Base-by-base conservation (phyloP, 257 asterid species). In the Solanum okadae region DNA sequence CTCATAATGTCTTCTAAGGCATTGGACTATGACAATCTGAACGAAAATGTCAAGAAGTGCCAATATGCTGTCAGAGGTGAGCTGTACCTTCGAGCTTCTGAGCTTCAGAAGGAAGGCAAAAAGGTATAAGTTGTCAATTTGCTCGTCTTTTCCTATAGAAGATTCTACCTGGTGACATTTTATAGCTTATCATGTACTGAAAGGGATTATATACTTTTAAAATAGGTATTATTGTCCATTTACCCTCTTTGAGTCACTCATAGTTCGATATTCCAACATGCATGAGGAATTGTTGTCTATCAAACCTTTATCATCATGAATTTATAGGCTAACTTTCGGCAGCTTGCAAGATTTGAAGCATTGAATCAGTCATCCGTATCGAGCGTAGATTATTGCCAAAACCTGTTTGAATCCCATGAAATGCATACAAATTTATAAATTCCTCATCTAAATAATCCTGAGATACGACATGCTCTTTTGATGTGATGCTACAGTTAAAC, bases 31-130 rank as follows among this genome's bases (percentile, higher is more conserved):
- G 99, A 98, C 73, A 96, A 96, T 87, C 89, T 98, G 97, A 98
- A 96, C 71, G 98, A 96, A 90, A 98, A 98, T 88, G 97, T 98
- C 70, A 96, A 98, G 96, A 96, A 93, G 91, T 95, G 98, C 79
- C 99, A 98, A 90, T 98, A 98, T 90, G 99, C 99, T 85, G 99
- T 98, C 88, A 94, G 99, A 86, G 99, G 99, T 34, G 99, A 98
- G 94, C 95, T 98, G 89, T 98, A 98, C 92, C 99, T 98, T 87
- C 98, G 98, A 67, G 99, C 99, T 89, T 94, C 99, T 87, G 99
- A 98, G 93, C 98, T 98, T 93, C 99, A 98, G 92, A 98, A 95
- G 91, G 98, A 98, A 89, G 99, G 99, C 86, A 98, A 96, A 92
- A 98, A 96, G 99, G 99, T 96, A 91, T 52, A 79, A 22, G 35